These are phyloP conservation scores for Fraxinus floribunda DNA, from an alignment of 305 asterid species.

Conservation along the genomic window DNA sequence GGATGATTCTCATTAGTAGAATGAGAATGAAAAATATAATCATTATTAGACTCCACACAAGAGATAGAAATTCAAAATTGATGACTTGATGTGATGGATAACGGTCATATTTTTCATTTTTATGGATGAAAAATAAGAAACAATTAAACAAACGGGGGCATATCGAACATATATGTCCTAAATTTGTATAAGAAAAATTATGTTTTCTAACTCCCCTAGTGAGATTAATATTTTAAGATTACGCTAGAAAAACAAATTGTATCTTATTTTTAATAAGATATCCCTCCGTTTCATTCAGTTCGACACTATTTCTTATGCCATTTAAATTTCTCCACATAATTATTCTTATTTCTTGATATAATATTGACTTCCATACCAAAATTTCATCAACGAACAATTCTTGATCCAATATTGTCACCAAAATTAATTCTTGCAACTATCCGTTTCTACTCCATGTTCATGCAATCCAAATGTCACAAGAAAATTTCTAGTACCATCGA, in stretches of 20 bases:
- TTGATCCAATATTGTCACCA: constrained; percentile 24
- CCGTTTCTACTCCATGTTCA: not conserved
- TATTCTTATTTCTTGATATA: not conserved
- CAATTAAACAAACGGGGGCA: too few relatives aligned
- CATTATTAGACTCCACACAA: too few relatives aligned
- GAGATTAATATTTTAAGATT: not conserved
- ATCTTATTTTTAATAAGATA: not conserved
- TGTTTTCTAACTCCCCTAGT: not conserved
- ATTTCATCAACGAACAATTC: constrained; percentile 6
- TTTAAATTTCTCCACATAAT: not conserved
- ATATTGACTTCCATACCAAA: not conserved
- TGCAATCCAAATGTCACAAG: constrained; percentile 19
- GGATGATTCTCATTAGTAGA: too few relatives aligned
- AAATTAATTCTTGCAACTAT: constrained; percentile 25
- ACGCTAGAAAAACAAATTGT: not conserved
- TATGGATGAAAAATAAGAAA: too few relatives aligned
- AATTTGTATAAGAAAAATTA: not conserved
- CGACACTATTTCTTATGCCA: not conserved
- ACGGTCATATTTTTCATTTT: too few relatives aligned
- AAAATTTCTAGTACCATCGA: not conserved
- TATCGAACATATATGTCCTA: not conserved
- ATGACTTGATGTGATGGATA: too few relatives aligned
- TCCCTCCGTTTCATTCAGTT: not conserved
- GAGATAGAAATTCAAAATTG: too few relatives aligned
- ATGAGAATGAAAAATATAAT: too few relatives aligned